Conservation (phyloP, 805 yeast species). For the Kazachstania psychrophila region DNA sequence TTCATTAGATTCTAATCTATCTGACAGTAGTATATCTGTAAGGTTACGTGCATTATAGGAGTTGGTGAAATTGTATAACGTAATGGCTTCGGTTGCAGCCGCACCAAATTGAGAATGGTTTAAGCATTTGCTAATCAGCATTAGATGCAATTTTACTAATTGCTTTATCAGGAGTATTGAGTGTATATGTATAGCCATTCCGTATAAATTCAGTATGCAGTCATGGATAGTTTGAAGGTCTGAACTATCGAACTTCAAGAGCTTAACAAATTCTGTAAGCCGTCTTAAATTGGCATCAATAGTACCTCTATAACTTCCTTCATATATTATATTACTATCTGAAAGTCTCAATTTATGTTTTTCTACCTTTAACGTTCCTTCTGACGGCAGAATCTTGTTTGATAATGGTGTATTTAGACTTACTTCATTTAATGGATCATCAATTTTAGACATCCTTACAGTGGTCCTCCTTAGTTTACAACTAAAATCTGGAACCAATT, state of each 20-base stretch:
- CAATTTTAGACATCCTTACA: conserved; percentile 13
- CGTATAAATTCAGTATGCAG: conserved; percentile 4
- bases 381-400: neutral
- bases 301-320: neutral
- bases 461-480: too few species aligned
- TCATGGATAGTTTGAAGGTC: neutral
- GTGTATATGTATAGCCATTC: conserved; percentile 3
- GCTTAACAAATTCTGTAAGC: neutral
- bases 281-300: neutral
- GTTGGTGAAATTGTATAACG: conserved; percentile 20
- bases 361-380: neutral
- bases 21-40: conserved; percentile 18
- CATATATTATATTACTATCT: neutral
- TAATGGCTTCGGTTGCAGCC: conserved; percentile 15
- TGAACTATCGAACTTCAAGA: neutral
- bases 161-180: conserved; percentile 6
- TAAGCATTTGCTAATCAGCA: conserved; percentile 17
- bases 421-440: conserved; percentile 22
- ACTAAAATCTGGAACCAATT: too few species aligned
- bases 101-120: conserved; percentile 6
- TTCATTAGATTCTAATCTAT: conserved; percentile 16
- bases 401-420: conserved; percentile 15
- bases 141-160: conserved; percentile 18
- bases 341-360: neutral
- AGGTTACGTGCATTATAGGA: conserved; percentile 8